Evolutionary conservation across 139 green algal genomes (phyloP).

Genomic region (Closterium sp.): DNA sequence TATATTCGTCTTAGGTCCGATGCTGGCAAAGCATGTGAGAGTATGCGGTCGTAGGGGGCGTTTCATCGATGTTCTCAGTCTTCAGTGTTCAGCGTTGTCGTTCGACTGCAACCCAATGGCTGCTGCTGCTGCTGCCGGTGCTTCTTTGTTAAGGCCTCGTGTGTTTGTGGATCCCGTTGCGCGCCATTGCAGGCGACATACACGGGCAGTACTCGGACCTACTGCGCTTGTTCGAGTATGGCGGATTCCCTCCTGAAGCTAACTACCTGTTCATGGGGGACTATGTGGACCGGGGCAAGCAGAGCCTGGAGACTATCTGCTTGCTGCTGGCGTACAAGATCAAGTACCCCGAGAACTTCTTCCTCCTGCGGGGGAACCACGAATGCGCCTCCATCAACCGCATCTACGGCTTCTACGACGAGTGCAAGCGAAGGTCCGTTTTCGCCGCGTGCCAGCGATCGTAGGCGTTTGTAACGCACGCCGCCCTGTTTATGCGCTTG

Average conservation of each 20-base stretch:
- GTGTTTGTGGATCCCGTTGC: too few relatives aligned
- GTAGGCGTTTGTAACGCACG: too few relatives aligned
- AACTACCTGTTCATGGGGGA: conserved; percentile 99
- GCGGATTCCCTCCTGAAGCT: conserved; percentile 95
- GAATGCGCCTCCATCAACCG: conserved; percentile 98
- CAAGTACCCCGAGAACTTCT: conserved; percentile 99
- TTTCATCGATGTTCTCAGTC: too few relatives aligned
- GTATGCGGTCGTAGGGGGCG: too few relatives aligned
- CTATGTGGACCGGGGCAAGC: conserved; percentile 99
- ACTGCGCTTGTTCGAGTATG: conserved; percentile 98
- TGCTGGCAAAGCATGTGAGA: too few relatives aligned
- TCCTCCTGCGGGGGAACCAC: conserved; percentile 95
- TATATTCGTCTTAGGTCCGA: too few relatives aligned
- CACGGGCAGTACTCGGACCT: conserved; percentile 98
- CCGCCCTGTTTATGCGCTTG: too few relatives aligned
- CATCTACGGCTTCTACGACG: conserved; percentile 99
- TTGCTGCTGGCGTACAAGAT: conserved; percentile 97
- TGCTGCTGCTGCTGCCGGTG: background rate
- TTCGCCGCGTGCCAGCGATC: background rate
- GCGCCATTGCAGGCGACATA: conserved; percentile 72
- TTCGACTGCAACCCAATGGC: too few relatives aligned
- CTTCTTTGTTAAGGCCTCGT: too few relatives aligned
- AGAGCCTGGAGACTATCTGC: conserved; percentile 98
- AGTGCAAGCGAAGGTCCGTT: conserved; percentile 86
- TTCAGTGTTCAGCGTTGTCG: too few relatives aligned